These are phyloP conservation scores for Cupressus sempervirens DNA, from an alignment of 75 land plant species.

Conservation along the genomic window DNA sequence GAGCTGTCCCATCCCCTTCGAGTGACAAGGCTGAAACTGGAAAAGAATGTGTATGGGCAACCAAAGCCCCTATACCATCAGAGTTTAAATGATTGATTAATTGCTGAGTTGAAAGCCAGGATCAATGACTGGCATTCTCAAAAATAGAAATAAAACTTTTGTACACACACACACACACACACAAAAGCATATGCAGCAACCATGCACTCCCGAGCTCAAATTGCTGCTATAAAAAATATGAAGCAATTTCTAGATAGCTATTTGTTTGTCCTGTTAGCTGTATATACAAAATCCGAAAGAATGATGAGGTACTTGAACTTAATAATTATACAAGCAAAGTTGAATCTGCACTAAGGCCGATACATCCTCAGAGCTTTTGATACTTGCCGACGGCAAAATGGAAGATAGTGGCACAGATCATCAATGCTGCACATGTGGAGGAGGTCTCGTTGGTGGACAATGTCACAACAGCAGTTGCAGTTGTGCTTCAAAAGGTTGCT, in stretches of 20 bases:
- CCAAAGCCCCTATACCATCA: conserved; percentile 2
- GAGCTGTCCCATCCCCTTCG: background rate
- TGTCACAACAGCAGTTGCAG: conserved; percentile 83
- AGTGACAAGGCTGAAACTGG: background rate
- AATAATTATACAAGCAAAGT: background rate
- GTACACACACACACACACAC: background rate
- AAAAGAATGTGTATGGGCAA: background rate
- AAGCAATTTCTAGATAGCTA: background rate
- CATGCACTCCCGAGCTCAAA: background rate
- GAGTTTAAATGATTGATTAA: background rate
- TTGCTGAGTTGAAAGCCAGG: background rate
- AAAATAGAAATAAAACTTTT: background rate
- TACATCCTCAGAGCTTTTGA: conserved; percentile 50
- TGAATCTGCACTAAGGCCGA: conserved; percentile 37
- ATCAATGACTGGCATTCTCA: background rate
- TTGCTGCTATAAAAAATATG: background rate
- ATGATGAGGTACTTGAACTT: background rate
- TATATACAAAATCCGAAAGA: background rate
- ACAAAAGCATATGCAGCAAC: background rate
- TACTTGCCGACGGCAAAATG: conserved; percentile 78
- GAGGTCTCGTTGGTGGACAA: conserved; percentile 85
- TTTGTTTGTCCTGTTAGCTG: background rate
- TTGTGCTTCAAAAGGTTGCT: conserved; percentile 80
- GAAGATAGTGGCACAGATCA: conserved; percentile 42
- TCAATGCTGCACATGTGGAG: conserved; percentile 52